These are phyloP conservation scores for Capsicum chinense DNA, from an alignment of 257 asterid genomes.

Conservation along the genomic window DNA sequence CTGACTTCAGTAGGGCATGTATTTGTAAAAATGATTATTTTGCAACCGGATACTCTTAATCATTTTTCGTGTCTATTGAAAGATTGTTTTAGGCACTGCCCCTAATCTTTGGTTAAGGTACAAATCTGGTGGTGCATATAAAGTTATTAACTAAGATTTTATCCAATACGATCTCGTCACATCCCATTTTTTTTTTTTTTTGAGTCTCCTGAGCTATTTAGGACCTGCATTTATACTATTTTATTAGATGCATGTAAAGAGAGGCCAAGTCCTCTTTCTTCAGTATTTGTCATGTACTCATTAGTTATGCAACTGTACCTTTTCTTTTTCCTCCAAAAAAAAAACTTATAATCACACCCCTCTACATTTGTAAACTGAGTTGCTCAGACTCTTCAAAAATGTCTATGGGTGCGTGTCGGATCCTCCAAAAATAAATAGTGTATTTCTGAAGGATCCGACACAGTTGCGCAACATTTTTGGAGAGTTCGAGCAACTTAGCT, in stretches of 20 bases:
- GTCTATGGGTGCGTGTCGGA: too few relatives aligned
- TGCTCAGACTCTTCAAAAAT: too few relatives aligned
- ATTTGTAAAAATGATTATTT: constrained; percentile 3
- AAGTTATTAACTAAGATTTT: neutral
- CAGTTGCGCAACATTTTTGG: too few relatives aligned
- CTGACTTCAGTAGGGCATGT: neutral
- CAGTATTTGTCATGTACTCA: neutral
- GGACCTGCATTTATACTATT: neutral
- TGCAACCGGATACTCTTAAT: neutral
- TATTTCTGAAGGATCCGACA: too few relatives aligned
- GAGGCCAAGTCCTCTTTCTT: neutral
- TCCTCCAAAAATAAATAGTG: too few relatives aligned
- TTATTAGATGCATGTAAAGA: neutral
- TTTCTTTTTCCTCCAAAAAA: neutral
- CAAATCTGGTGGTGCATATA: constrained; percentile 2
- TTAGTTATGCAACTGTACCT: neutral
- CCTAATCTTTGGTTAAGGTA: neutral
- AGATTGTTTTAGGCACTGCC: constrained; percentile 7
- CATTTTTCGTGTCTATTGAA: constrained; percentile 10
- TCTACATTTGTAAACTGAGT: too few relatives aligned
- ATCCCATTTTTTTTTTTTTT: neutral
- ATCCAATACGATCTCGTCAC: neutral
- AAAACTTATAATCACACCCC: neutral
- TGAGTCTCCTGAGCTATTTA: constrained; percentile 6
- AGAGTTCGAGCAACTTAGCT: too few relatives aligned